Evolutionary conservation across 768 basidiomycete species (phyloP), one percentile per base, ranked within the genome.

Genomic region (Tulasnella sp.): DNA sequence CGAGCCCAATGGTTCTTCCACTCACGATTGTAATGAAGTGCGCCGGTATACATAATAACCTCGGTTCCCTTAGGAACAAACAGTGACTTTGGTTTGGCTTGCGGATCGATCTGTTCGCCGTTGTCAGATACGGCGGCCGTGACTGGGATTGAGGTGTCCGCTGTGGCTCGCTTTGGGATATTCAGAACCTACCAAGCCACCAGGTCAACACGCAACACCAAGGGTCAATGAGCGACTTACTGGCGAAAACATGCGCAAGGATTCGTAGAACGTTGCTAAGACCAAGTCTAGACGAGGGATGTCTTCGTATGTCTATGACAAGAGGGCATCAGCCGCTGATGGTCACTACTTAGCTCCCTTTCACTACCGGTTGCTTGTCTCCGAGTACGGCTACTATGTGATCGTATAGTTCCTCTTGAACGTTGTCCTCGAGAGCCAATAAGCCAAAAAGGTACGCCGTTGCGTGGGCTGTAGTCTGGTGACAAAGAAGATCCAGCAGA

Each of bases 391-490:
- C 9, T 12, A 56, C n/a, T 12, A 77, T 56, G 27, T 80, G 74
- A 12, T 40, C 19, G 68, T 80, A 80, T 16, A 80, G 38, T 31
- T 56, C 52, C 21, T 80, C 79, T 62, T 80, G 79, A 58, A 46
- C 34, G 12, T 80, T 75, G 2, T 40, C 75, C 24, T 80, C 39
- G 24, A 71, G 31, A 40, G 79, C 79, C 36, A 80, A 31, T 21
- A 68, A 14, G 4, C 75, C 79, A 6, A 80, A 62, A 39, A 71
- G 44, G 42, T 71, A 80, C 19, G 79, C 56, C 10, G 76, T 46
- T 6, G 75, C 56, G n/a, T 80, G 74, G 19, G 79, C 75, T 21
- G 75, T 80, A 10, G 79, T 80, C 75, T 80, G 27, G 18, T 68
- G n/a, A 34, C 12, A 36, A 4, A 36, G 7, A 34, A 31, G 34